Evolutionary conservation across 768 basidiomycete genomes (phyloP).

Genomic region (Albatrellus ellisii): DNA sequence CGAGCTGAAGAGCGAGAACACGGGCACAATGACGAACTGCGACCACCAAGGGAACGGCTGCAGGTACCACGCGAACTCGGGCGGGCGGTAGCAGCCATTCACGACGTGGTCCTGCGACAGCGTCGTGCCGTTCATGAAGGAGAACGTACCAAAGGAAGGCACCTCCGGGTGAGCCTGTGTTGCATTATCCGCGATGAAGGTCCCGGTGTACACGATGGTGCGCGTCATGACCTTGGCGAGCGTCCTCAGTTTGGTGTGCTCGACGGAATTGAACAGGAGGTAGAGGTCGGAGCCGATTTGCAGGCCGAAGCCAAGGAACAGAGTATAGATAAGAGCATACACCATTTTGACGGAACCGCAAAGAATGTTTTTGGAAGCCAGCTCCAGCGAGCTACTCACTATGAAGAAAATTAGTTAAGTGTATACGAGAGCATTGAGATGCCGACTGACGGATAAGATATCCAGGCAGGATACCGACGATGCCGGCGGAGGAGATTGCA

Average conservation of each 20-base stretch:
- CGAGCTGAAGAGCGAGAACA: slow-evolving; percentile 57
- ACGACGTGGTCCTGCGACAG: slow-evolving; percentile 30
- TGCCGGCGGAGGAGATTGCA: slow-evolving; percentile 74
- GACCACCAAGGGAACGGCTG: slow-evolving; percentile 71
- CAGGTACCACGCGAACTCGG: slow-evolving; percentile 55
- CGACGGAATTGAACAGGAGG: slow-evolving; percentile 47
- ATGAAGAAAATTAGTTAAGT: slow-evolving; percentile 13
- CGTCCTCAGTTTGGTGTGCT: slow-evolving; percentile 36
- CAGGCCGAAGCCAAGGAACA: slow-evolving; percentile 72
- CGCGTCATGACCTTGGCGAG: slow-evolving; percentile 36
- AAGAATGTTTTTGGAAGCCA: slow-evolving; percentile 74
- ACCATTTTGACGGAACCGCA: slow-evolving; percentile 79
- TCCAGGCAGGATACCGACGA: slow-evolving; percentile 78
- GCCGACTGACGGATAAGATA: slow-evolving; percentile 55
- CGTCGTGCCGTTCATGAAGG: slow-evolving; percentile 40
- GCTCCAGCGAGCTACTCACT: slow-evolving; percentile 71
- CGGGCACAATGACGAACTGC: slow-evolving; percentile 57
- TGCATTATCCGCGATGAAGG: slow-evolving; percentile 42
- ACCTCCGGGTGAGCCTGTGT: slow-evolving; percentile 31
- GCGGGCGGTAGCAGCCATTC: slow-evolving; percentile 58
- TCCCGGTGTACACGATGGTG: slow-evolving; percentile 42
- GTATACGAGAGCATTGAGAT: slow-evolving; percentile 7
- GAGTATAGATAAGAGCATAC: slow-evolving; percentile 69
- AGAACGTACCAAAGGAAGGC: slow-evolving; percentile 49
- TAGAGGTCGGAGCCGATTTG: slow-evolving; percentile 75